Base-by-base conservation (phyloP, 2,329 filamentous ascomycete species). In the Dactylellina sp. region DNA sequence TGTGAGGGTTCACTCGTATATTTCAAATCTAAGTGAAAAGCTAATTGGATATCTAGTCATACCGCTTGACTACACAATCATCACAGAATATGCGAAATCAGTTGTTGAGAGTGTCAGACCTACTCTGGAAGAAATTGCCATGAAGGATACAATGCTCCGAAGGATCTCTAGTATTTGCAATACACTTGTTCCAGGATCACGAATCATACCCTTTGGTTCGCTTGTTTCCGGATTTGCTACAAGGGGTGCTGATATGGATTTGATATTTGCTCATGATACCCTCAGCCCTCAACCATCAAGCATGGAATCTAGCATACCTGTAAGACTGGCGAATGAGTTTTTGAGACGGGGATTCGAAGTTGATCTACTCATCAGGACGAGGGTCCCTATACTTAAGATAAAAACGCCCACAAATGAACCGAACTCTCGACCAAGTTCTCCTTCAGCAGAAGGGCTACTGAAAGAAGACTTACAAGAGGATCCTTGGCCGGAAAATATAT, bases 161-260 rank as follows among this genome's bases (percentile, higher is more conserved):
- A 46, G 70, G 25, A 74, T 74, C 22, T 56, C 61, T n/a, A 52
- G 62, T 25, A 76, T 79, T 12, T 78, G 78, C 61, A 68, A 74
- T 47, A 57, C 70, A 18, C 46, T 79, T 28, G 71, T 60, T 16
- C 74, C 77, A n/a, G 75, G 68, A 24, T 76, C 76, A 37, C 70
- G 65, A 35, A 61, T 79, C 24, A 75, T 77, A 46, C 77, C 77
- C 5, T 79, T 79, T 40, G 78, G 78, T 12, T 78, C 77, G 20
- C 52, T 78, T 65, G 77, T 78, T 37, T 78, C 92, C 11, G 93
- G 93, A 0, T 96, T 96, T 81, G 93, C 91, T 2, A 92, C 91
- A 9, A 91, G 91, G 78, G 88, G 88, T n/a, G 94, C 93, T 0
- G 93, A 97, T 78, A 92, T 97, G 89, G 93, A 97, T 80, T 86